A percentile compares a stretch with the other conserved stretches of the same genome.
phyloP scores from a whole-genome alignment of 768 basidiomycete genomes.

The Boletus eberwhitei region DNA sequence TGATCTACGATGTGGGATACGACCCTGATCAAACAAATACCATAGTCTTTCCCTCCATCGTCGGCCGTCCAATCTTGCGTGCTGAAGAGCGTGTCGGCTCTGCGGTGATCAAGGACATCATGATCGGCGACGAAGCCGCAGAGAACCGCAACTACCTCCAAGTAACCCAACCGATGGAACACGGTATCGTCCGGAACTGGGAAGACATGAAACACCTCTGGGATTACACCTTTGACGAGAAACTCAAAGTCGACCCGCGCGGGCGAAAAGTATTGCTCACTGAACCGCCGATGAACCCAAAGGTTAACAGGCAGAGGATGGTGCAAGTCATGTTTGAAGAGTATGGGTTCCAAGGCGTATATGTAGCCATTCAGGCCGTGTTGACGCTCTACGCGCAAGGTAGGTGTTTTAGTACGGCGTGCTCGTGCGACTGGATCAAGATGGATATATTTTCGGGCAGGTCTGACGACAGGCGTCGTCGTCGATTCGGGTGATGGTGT shows the following conservation, averaged over 20 bases:
- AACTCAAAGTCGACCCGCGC: constrained; percentile 81
- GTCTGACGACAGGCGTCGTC: constrained; percentile 96
- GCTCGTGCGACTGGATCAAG: background rate
- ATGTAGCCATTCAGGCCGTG: constrained; percentile 98
- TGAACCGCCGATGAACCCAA: constrained; percentile 99
- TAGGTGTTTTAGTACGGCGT: constrained; percentile 36
- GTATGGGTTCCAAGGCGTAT: constrained; percentile 93
- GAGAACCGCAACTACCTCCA: constrained; percentile 93
- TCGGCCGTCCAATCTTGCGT: constrained; percentile 94
- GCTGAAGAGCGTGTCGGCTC: constrained; percentile 93
- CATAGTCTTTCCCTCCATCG: constrained; percentile 91
- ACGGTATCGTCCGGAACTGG: constrained; percentile 99
- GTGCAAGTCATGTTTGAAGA: constrained; percentile 99
- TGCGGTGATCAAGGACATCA: constrained; percentile 90
- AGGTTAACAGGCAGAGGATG: constrained; percentile 88
- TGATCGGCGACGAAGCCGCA: constrained; percentile 97
- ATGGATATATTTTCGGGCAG: constrained; percentile 39
- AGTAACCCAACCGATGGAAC: constrained; percentile 98
- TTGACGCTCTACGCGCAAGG: constrained; percentile 98
- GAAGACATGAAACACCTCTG: constrained; percentile 98
- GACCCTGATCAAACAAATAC: background rate
- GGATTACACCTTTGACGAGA: constrained; percentile 98
- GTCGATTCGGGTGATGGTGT: constrained; percentile 99
- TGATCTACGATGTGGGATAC: background rate
- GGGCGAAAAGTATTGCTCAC: constrained; percentile 92